These are phyloP conservation scores for Tylopilus sp. DNA, from an alignment of 768 basidiomycete species.

Conservation along the genomic window DNA sequence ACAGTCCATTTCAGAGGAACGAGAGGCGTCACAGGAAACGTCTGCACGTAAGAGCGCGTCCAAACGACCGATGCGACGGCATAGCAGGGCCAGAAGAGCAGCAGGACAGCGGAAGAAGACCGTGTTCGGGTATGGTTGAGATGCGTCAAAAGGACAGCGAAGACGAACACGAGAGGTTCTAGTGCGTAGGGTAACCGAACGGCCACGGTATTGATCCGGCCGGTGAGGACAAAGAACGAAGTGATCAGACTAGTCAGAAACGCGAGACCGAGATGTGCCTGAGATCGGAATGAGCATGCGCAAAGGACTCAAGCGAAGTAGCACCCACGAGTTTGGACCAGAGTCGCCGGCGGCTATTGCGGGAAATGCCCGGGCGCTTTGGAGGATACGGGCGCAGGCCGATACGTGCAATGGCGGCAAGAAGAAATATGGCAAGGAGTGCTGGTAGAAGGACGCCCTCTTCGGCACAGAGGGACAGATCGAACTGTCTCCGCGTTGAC, in stretches of 20 bases:
- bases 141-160: conserved; percentile 51
- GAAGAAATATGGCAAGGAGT: conserved; percentile 44
- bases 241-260: conserved; percentile 44
- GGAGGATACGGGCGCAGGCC: conserved; percentile 26
- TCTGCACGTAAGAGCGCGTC: conserved; percentile 52
- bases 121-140: conserved; percentile 70
- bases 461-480: conserved; percentile 79
- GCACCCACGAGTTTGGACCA: conserved; percentile 63
- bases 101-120: conserved; percentile 64
- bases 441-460: conserved; percentile 62
- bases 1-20: conserved; percentile 44
- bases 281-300: not conserved
- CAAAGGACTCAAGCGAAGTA: not conserved
- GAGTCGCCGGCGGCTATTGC: conserved; percentile 50
- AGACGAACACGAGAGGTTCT: conserved; percentile 51
- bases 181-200: conserved; percentile 53
- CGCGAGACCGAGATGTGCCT: conserved; percentile 51
- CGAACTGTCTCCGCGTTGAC: conserved; percentile 62
- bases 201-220: conserved; percentile 35
- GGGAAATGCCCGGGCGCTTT: conserved; percentile 35
- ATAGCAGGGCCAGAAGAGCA: conserved; percentile 83
- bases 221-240: conserved; percentile 37
- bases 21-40: conserved; percentile 34
- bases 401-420: conserved; percentile 41
- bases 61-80: conserved; percentile 47